phyloP scores from a whole-genome alignment of 768 basidiomycete genomes.

The Leucosporidium creatinivorum region DNA sequence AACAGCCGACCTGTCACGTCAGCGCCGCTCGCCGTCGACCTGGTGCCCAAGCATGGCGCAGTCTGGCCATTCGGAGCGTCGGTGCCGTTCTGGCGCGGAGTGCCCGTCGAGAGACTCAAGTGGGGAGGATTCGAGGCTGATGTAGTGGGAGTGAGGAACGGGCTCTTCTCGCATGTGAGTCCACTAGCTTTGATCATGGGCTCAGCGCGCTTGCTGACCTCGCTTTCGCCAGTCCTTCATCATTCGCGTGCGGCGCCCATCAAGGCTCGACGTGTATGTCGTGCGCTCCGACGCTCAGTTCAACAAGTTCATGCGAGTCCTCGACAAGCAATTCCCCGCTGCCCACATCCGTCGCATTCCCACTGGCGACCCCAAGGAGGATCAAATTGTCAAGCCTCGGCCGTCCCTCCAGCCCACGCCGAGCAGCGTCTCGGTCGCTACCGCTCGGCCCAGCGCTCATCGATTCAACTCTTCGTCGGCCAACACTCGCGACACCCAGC shows the following conservation, averaged over 20 bases:
- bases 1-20: not conserved
- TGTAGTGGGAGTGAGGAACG: conserved; percentile 17
- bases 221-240: conserved; percentile 14
- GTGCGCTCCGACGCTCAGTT: conserved; percentile 17
- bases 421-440: conserved; percentile 12
- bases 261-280: conserved; percentile 26
- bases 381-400: conserved; percentile 11
- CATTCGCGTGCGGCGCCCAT: conserved; percentile 23
- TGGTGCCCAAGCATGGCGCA: conserved; percentile 16
- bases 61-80: conserved; percentile 17
- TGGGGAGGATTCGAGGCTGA: conserved; percentile 31
- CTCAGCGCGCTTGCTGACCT: not conserved
- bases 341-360: conserved; percentile 25
- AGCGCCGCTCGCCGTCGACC: conserved; percentile 2
- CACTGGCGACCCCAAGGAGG: conserved; percentile 18
- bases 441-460: conserved; percentile 4
- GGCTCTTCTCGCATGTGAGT: conserved; percentile 9
- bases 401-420: not conserved
- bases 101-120: conserved; percentile 8
- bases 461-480: conserved; percentile 3
- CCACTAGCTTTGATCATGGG: too few relatives aligned
- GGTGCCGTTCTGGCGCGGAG: conserved; percentile 7
- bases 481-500: not conserved
- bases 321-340: conserved; percentile 16
- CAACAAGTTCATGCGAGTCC: conserved; percentile 6